Evolutionary conservation across 208 protist species (phyloP).

Genomic region (Tritrichomonas musculus): DNA sequence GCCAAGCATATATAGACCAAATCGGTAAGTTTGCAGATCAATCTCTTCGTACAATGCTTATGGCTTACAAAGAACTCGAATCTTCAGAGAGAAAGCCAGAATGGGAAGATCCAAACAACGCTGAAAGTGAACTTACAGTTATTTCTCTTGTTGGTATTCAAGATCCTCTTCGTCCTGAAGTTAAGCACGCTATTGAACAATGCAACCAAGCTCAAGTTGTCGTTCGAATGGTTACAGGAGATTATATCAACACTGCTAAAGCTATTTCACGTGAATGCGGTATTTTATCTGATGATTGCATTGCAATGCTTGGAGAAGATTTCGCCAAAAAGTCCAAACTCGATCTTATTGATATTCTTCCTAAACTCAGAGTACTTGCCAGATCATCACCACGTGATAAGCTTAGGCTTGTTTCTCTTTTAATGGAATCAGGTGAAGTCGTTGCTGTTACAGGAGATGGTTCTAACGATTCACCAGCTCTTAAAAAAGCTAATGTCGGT

Average conservation of each 20-base stretch:
- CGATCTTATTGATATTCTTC: no score
- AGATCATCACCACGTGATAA: slow-evolving; percentile 4
- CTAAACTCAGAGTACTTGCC: slow-evolving; percentile 52
- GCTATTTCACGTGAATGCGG: slow-evolving; percentile 13
- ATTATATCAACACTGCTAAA: no score
- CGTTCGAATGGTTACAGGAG: slow-evolving; percentile 33
- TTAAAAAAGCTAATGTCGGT: no score
- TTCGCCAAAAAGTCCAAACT: no score
- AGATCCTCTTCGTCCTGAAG: slow-evolving; percentile 30
- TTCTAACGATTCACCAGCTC: slow-evolving; percentile 35
- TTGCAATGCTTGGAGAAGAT: neutral
- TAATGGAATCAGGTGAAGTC: no score
- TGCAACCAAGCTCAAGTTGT: slow-evolving; percentile 2
- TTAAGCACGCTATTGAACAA: neutral
- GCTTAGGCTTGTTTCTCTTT: no score
- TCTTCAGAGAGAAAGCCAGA: no score
- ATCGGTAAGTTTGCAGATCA: neutral
- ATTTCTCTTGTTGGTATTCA: neutral
- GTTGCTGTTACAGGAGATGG: slow-evolving; percentile 57
- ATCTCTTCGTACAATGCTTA: neutral
- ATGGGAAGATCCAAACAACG: neutral
- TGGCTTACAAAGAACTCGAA: neutral
- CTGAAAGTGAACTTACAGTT: neutral
- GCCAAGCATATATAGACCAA: neutral
- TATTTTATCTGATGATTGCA: no score